Evolutionary conservation across 2,329 filamentous ascomycete genomes (phyloP).

Genomic region (Pseudocercospora eumusae): DNA sequence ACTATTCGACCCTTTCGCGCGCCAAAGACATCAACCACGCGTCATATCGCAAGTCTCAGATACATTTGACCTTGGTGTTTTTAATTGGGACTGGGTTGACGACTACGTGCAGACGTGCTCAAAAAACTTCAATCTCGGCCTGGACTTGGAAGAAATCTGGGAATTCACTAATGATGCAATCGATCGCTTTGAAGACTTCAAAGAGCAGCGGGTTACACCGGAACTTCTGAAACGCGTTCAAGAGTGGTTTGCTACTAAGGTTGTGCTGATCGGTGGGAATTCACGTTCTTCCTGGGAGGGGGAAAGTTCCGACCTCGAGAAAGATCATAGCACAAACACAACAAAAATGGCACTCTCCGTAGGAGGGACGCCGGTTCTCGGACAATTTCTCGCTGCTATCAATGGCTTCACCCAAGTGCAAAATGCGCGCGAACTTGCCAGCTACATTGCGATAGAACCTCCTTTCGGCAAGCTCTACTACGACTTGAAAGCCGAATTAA

Average conservation of each 20-base stretch:
- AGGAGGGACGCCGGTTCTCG: conserved; percentile 43
- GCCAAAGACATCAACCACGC: not conserved
- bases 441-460: conserved; percentile 75
- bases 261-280: not conserved
- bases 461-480: conserved; percentile 67
- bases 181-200: not conserved
- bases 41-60: not conserved
- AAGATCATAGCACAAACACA: not conserved
- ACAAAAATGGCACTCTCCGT: conserved; percentile 17
- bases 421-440: conserved; percentile 65
- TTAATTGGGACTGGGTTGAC: not conserved
- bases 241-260: conserved; percentile 9
- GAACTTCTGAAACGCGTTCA: not conserved
- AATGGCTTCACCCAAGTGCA: conserved; percentile 62
- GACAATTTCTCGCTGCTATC: conserved; percentile 68
- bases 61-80: not conserved
- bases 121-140: not conserved
- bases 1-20: not conserved
- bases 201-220: not conserved
- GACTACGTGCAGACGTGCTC: not conserved
- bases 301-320: not conserved
- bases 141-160: not conserved
- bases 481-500: conserved; percentile 68
- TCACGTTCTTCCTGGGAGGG: not conserved
- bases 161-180: not conserved